Conservation (phyloP, 75 land plant genomes). For the Pinus tabuliformis region DNA sequence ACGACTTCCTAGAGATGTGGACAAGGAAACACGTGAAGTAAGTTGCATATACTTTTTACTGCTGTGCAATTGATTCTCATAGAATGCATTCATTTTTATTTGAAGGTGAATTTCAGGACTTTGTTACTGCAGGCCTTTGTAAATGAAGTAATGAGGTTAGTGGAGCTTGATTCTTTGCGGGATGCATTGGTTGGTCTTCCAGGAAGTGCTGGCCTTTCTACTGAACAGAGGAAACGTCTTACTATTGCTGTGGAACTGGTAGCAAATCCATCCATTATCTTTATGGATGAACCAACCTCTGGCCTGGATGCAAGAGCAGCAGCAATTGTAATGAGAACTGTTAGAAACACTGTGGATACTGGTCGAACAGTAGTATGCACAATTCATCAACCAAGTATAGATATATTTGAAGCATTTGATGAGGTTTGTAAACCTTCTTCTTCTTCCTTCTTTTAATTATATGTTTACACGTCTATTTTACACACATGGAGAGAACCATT, state of each 20-base stretch:
- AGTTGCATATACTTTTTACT: not conserved
- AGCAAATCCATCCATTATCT: slow-evolving; percentile 83
- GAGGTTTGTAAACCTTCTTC: not conserved
- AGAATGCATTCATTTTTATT: not conserved
- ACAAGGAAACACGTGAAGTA: slow-evolving; percentile 17
- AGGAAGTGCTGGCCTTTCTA: slow-evolving; percentile 56
- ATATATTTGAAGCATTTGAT: slow-evolving; percentile 19
- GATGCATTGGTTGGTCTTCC: slow-evolving; percentile 61
- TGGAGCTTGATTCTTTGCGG: slow-evolving; percentile 44
- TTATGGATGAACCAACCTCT: slow-evolving; percentile 41
- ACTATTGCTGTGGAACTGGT: slow-evolving; percentile 81
- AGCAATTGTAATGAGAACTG: not conserved
- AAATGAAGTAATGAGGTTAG: slow-evolving; percentile 66
- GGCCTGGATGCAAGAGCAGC: slow-evolving; percentile 14
- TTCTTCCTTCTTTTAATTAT: too few species aligned
- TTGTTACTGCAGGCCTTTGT: slow-evolving; percentile 44
- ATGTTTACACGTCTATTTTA: too few species aligned
- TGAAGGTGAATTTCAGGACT: not conserved
- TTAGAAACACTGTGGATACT: slow-evolving; percentile 16
- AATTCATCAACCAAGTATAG: not conserved
- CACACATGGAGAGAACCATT: too few species aligned
- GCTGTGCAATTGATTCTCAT: not conserved
- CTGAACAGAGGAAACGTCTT: slow-evolving; percentile 59
- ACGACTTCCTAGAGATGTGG: slow-evolving; percentile 28
- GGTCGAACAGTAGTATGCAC: slow-evolving; percentile 5